Evolutionary conservation across 768 basidiomycete species (phyloP), one percentile per base, ranked within the genome.

Genomic region (Agaricus blazei): DNA sequence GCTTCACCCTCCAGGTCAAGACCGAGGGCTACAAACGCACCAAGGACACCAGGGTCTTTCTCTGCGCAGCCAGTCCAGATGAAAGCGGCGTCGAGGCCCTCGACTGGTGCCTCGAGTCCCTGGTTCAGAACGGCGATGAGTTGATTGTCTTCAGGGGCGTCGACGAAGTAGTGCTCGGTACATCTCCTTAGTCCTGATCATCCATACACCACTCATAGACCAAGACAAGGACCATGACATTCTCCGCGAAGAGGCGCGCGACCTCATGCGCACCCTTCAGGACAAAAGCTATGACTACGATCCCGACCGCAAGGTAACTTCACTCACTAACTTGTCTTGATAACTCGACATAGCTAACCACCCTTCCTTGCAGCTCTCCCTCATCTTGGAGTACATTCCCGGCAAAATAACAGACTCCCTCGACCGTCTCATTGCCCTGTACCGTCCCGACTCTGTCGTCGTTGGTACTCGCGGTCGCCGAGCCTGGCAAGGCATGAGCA

Each of bases 301-400:
- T 51, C 73, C 87, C 0, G 82, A 88, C 31, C 82, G 92, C 52
- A 89, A 88, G 72, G 88, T 87, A 61, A 40, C 70, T 65, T 1
- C n/a, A 31, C 54, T 38, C 4, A 31, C 31, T 31, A 31, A 1
- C 31, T 31, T 31, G 40, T 45, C 53, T 19, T 58, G 26, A 29
- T 40, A 26, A 24, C 9, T 15, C 7, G 8, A 23, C 14, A 40
- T 28, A 40, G 27, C 47, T 50, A 49, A 24, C 46, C 49, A 44
- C 38, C 36, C 36, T 31, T 29, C 45, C 14, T 19, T 54, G 2
- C 58, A 91, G 86, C 78, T 98, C 27, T 93, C 90, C 0, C 79
- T 99, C 49, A 87, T 97, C 49, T 84, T 98, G 41, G 96, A 98
- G 73, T 94, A 89, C 66, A 90, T 98, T 48, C 91, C 94, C 0